Evolutionary conservation across 1,284 basidiomycete species (phyloP), one percentile per base, ranked within the genome.

Genomic region (Amylostereum areolatum): DNA sequence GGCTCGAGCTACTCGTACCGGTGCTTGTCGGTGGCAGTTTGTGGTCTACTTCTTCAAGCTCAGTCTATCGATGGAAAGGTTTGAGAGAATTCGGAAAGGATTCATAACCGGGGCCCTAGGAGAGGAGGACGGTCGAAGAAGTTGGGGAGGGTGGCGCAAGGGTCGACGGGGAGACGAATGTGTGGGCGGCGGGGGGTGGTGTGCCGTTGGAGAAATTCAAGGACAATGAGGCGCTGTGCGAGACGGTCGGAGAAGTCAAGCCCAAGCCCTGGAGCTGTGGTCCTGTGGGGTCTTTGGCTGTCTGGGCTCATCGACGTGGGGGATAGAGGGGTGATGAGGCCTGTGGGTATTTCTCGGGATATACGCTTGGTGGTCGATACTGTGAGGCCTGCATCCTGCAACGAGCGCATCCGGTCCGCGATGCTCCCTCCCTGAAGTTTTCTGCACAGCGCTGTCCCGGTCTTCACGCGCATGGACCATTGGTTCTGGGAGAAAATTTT

Each of bases 51-150:
- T 82, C 81, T 51, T 89, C 79, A 27, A 89, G 66, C 60, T 89
- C 85, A 58, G n/a, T 86, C 82, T 56, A 89, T 85, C 10, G 85
- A 77, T 3, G 86, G 86, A 54, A 89, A 89, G 25, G 73, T 64
- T 46, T 78, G 73, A 3, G 73, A 66, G 58, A 88, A 87, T 43
- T 80, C 80, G 3, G 74, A 65, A 8, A 81, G 50, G 50, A 36
- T 58, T 69, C 5, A 65, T 66, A 56, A 63, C 66, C 52, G 62
- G 63, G 60, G 58, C 56, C 25, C 60, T 65, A 0, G 71, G 69
- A 0, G 70, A 73, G 5, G 68, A 68, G 2, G 68, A 63, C 27
- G 3, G 69, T 56, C 5, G 70, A 82, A 8, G 83, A 83, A 5
- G 77, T 70, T 2, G 86, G 87, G 2, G 87, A 89, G 5, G 86